Percentiles rank a stretch among this genome's conserved stretches.
Conservation (phyloP, 2,329 filamentous ascomycete species). For the Phyllosticta citriasiana region DNA sequence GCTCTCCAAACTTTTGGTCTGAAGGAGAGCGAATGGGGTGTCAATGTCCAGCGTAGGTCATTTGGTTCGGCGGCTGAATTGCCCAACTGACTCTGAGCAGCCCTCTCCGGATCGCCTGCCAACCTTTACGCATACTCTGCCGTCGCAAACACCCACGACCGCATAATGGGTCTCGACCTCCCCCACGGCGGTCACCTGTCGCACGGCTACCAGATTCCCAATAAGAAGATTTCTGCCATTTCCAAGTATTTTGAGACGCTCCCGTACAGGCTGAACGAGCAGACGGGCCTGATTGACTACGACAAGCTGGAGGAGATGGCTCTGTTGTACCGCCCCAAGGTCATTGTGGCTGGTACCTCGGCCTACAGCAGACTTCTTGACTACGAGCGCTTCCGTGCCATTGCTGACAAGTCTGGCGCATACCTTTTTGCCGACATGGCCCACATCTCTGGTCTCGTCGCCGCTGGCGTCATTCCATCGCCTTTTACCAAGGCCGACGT, state of each 20-base stretch:
- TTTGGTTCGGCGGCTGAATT: not conserved
- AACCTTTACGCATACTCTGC: conserved; percentile 85
- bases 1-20: conserved; percentile 86
- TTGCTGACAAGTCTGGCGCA: conserved; percentile 84
- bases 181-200: conserved; percentile 94
- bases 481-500: conserved; percentile 91
- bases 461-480: conserved; percentile 83
- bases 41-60: conserved; percentile 78
- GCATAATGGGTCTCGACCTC: conserved; percentile 92
- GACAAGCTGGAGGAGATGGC: conserved; percentile 85
- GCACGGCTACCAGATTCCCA: conserved; percentile 93
- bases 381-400: conserved; percentile 91
- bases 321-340: conserved; percentile 85
- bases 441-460: conserved; percentile 93
- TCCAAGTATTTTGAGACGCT: conserved; percentile 99
- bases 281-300: conserved; percentile 96
- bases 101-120: conserved; percentile 68
- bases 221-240: conserved; percentile 75
- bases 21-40: conserved; percentile 85
- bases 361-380: conserved; percentile 98
- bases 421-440: conserved; percentile 98
- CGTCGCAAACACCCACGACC: conserved; percentile 82
- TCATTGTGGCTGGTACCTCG: conserved; percentile 91
- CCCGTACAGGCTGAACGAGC: conserved; percentile 81
- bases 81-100: conserved; percentile 31